These are phyloP conservation scores for Boletus barrowsii DNA, from an alignment of 768 basidiomycete species.

Conservation along the genomic window DNA sequence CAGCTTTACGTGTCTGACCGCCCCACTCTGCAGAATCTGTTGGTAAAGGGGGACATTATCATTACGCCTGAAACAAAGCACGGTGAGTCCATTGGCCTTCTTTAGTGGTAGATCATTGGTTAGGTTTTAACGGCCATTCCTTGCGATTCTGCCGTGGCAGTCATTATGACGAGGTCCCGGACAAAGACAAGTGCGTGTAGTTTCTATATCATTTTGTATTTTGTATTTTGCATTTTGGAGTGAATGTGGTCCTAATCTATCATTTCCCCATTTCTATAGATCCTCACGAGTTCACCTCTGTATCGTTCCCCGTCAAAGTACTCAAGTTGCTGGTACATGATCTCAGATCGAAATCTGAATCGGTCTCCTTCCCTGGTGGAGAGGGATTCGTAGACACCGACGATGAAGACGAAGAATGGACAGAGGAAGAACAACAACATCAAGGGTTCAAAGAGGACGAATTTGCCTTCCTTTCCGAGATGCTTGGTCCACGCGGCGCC, in stretches of 20 bases:
- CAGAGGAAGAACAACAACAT: slow-evolving; percentile 73
- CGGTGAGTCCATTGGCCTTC: slow-evolving; percentile 49
- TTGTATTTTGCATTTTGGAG: background rate
- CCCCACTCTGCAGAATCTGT: slow-evolving; percentile 61
- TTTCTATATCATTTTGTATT: slow-evolving; percentile 3
- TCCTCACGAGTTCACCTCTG: slow-evolving; percentile 81
- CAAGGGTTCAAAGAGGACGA: slow-evolving; percentile 68
- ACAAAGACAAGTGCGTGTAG: slow-evolving; percentile 73
- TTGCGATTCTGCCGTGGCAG: slow-evolving; percentile 42
- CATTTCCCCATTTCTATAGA: slow-evolving; percentile 41
- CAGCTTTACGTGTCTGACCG: slow-evolving; percentile 67
- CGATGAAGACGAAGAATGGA: slow-evolving; percentile 93
- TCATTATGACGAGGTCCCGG: slow-evolving; percentile 94
- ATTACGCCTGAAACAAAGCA: slow-evolving; percentile 76
- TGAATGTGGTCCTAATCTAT: slow-evolving; percentile 18
- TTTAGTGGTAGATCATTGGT: slow-evolving; percentile 4
- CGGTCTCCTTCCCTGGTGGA: slow-evolving; percentile 60
- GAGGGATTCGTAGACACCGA: slow-evolving; percentile 66
- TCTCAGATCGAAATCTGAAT: slow-evolving; percentile 74
- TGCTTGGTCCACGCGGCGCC: slow-evolving; percentile 71
- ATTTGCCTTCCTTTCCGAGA: slow-evolving; percentile 78
- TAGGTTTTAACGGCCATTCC: slow-evolving; percentile 12
- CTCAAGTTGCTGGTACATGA: slow-evolving; percentile 88
- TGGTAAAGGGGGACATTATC: slow-evolving; percentile 91
- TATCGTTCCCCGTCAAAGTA: slow-evolving; percentile 89